Conservation (phyloP, 306 rosid genomes). For the Echinosophora koreensis region DNA sequence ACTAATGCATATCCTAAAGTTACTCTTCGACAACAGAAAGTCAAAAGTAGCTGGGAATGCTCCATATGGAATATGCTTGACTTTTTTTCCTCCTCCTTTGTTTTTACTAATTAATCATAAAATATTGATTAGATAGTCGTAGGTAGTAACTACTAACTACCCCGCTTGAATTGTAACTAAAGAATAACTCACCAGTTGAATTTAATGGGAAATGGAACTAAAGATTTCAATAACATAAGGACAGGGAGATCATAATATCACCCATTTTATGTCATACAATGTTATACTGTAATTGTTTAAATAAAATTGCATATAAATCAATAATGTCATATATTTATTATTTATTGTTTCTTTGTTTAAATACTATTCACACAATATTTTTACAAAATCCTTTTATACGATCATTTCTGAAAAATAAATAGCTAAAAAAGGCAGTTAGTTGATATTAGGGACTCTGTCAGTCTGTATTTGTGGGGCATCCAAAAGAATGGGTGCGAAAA, state of each 20-base stretch:
- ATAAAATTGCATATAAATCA: not conserved
- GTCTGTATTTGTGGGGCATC: not conserved
- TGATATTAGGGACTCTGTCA: not conserved
- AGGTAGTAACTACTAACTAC: slow-evolving; percentile 16
- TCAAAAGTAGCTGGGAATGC: not conserved
- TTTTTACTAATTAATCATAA: not conserved
- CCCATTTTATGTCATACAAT: no score
- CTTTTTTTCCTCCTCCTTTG: not conserved
- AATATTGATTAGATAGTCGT: not conserved
- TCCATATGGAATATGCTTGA: not conserved
- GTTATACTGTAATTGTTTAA: no score
- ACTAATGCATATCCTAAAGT: not conserved
- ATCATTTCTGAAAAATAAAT: not conserved
- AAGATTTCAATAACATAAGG: not conserved
- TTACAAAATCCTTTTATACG: no score
- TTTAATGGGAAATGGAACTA: not conserved
- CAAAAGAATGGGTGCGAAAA: not conserved
- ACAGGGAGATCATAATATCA: no score
- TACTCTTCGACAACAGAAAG: not conserved
- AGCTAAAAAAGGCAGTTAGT: not conserved
- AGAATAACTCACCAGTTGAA: not conserved
- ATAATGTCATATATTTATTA: not conserved
- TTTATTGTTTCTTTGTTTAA: not conserved
- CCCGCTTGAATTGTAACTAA: not conserved
- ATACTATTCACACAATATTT: not conserved